These are phyloP conservation scores for Westerdykella aurantiaca DNA, from an alignment of 2,329 filamentous ascomycete genomes.

Conservation along the genomic window DNA sequence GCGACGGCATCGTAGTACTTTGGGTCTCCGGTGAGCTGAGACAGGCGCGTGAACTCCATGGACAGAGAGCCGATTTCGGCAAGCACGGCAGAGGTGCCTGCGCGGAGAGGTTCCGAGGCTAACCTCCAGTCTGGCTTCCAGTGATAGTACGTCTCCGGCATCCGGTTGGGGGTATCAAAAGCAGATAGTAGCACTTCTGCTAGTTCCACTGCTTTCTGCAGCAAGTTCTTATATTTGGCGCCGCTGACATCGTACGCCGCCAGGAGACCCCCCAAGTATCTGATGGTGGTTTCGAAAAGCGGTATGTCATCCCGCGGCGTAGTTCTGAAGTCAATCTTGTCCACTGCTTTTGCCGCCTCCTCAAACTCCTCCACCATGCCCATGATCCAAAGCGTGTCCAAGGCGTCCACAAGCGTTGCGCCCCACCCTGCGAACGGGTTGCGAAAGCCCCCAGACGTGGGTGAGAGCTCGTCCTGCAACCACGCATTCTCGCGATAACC, in stretches of 20 bases:
- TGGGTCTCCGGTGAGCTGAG: constrained; percentile 43
- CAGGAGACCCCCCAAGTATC: constrained; percentile 64
- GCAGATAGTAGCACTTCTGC: constrained; percentile 60
- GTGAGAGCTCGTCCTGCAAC: constrained; percentile 79
- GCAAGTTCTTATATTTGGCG: constrained; percentile 46
- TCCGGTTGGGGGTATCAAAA: constrained; percentile 63
- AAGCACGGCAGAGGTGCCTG: constrained; percentile 22
- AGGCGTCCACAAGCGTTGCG: constrained; percentile 72
- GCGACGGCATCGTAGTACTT: constrained; percentile 46
- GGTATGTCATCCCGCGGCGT: constrained; percentile 51
- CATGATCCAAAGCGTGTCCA: constrained; percentile 71
- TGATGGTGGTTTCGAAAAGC: constrained; percentile 66
- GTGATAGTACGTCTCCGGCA: constrained; percentile 57
- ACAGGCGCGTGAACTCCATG: constrained; percentile 46
- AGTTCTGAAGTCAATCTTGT: constrained; percentile 56
- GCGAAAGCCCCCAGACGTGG: constrained; percentile 59
- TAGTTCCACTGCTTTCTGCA: constrained; percentile 58
- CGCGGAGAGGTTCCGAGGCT: constrained; percentile 4
- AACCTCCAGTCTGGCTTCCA: constrained; percentile 40
- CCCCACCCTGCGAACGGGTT: constrained; percentile 92
- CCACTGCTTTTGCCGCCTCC: constrained; percentile 54
- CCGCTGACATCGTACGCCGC: constrained; percentile 58
- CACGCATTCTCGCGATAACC: constrained; percentile 77
- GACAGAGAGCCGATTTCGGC: constrained; percentile 46
- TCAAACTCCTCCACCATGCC: constrained; percentile 60